Base-by-base conservation (phyloP, 2,329 filamentous ascomycete genomes). In the Aspergillus sojae region DNA sequence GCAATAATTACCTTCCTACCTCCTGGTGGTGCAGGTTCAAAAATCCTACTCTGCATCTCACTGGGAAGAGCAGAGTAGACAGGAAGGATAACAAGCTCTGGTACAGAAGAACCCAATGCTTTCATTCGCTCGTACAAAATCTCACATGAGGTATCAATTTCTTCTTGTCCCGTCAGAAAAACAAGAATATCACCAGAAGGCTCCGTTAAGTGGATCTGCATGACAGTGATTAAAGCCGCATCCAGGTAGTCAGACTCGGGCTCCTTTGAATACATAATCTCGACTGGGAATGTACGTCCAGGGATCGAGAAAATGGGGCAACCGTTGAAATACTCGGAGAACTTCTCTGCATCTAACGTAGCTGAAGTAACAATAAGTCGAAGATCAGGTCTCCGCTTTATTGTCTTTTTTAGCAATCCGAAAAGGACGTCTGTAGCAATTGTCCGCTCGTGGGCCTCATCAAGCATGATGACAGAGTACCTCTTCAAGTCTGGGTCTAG, bases 291-390 rank as follows among this genome's bases (percentile, higher is more conserved):
- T 0, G 95, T 98, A 67, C 95, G 88, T 55, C 95, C 95, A 4
- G 95, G 95, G 61, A 99, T 98, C 0, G 93, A 95, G 74, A 99
- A 96, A 72, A 99, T 98, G 0, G 96, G 95, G 59, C 93, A 97
- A 66, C 93, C 89, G 79, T 97, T 93, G 76, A 99, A 99, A 77
- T 98, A 99, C 57, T 91, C 88, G 0, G 93, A 97, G 77, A 99
- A 99, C 76, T 98, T 98, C 75, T 98, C 95, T 9, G 95, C 95
- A 75, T 99, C 94, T 5, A 99, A 85, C 0, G 95, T 99, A 1
- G 95, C 95, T 16, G 94, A 97, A 2, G 96, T 99, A 65, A 98
- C 93, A 72, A 99, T 98, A 53, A 99, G 83, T 77, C 97, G 96
- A 68, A 99, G 83, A 72, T 99, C 95, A 0, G 91, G 89, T 57